A percentile compares a stretch with the other conserved stretches of the same genome.
Evolutionary conservation across 371 early-diverging fungal genomes (phyloP).

Genomic region (Mucor lusitanicus): DNA sequence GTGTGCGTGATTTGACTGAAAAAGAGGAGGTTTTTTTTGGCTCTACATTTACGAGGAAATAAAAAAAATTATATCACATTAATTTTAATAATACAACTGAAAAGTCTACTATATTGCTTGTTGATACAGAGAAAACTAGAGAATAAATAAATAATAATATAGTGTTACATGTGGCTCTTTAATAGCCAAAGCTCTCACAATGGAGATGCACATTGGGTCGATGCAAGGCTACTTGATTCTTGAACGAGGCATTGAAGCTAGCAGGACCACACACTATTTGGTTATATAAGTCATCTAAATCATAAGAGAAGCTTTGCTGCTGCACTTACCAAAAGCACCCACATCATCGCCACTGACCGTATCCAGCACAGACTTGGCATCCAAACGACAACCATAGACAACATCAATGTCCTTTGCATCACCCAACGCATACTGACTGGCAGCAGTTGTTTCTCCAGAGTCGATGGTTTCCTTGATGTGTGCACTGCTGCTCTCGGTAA

Average conservation of each 20-base stretch:
- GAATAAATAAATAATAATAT: not conserved
- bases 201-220: conserved; percentile 25
- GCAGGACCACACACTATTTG: conserved; percentile 45
- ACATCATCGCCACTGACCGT: conserved; percentile 9
- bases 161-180: not conserved
- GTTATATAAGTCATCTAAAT: no score
- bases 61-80: no score
- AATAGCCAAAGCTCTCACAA: conserved; percentile 44
- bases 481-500: not conserved
- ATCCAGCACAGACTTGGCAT: conserved; percentile 2
- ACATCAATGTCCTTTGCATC: not conserved
- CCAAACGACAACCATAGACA: conserved; percentile 6
- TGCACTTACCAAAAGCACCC: conserved; percentile 41
- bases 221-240: conserved; percentile 30
- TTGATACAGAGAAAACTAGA: no score
- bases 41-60: no score
- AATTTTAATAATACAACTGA: no score
- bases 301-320: no score
- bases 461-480: not conserved
- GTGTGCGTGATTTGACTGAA: no score
- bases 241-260: conserved; percentile 32
- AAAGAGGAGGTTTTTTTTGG: no score
- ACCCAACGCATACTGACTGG: not conserved
- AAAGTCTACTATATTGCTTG: no score
- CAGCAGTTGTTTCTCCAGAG: not conserved